These are phyloP conservation scores for Somion occarium DNA, from an alignment of 1,284 basidiomycete genomes.

Conservation along the genomic window DNA sequence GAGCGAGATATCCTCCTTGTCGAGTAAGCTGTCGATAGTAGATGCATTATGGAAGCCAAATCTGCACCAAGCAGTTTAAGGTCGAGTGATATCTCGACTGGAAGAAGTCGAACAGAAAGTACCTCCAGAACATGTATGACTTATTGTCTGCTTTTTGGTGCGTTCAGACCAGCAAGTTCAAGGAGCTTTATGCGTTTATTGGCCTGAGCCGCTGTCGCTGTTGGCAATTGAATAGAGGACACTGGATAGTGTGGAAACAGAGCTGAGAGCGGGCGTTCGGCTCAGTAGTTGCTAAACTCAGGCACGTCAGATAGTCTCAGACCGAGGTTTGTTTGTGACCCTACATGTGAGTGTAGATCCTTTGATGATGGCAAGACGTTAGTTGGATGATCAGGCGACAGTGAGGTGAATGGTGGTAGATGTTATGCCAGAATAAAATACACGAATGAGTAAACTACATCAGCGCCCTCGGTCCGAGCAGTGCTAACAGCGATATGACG, in stretches of 20 bases:
- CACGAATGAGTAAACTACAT: not conserved
- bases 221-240: not conserved
- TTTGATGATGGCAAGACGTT: too few species aligned
- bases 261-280: not conserved
- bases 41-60: constrained; percentile 84
- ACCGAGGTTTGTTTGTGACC: too few species aligned
- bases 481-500: not conserved
- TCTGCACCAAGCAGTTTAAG: constrained; percentile 36
- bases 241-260: not conserved
- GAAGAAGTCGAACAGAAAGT: constrained; percentile 11
- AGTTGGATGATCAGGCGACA: too few species aligned
- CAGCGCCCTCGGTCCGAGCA: not conserved
- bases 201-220: not conserved
- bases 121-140: constrained; percentile 30
- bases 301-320: not conserved
- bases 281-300: not conserved
- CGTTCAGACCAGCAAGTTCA: not conserved
- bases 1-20: constrained; percentile 79
- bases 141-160: constrained; percentile 3
- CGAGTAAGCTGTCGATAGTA: constrained; percentile 76
- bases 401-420: too few species aligned
- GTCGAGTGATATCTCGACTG: not conserved
- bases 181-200: not conserved
- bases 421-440: not conserved
- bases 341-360: too few species aligned